phyloP scores from a whole-genome alignment of 2,329 filamentous ascomycete species.

The Samsoniella hepiali region DNA sequence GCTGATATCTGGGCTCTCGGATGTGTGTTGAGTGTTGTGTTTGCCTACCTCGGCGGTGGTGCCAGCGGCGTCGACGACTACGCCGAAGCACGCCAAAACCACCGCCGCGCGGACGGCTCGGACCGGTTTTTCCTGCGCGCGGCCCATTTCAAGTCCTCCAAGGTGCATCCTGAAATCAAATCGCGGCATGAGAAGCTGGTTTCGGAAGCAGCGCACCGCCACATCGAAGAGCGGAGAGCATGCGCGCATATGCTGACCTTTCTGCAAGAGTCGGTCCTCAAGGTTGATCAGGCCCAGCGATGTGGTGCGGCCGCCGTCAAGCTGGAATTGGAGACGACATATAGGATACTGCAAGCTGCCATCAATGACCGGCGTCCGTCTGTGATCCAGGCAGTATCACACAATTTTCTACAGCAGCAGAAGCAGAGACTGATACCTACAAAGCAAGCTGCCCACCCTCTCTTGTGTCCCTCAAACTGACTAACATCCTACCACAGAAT shows the following conservation, averaged over 20 bases:
- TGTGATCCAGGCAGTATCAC: constrained; percentile 7
- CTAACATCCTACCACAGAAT: not conserved
- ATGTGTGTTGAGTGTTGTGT: constrained; percentile 37
- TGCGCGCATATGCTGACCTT: constrained; percentile 27
- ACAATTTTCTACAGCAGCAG: constrained; percentile 9
- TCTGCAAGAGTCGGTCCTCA: constrained; percentile 27
- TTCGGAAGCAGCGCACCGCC: constrained; percentile 21
- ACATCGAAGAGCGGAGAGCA: constrained; percentile 24
- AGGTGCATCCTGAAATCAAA: constrained; percentile 22
- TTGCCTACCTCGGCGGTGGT: constrained; percentile 36
- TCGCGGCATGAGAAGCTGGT: constrained; percentile 23
- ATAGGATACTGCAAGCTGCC: constrained; percentile 3
- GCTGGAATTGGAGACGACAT: constrained; percentile 19
- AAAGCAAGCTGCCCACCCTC: not conserved
- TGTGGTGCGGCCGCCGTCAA: constrained; percentile 24
- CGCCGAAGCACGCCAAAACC: constrained; percentile 23
- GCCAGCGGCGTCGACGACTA: constrained; percentile 26
- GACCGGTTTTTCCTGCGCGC: constrained; percentile 26
- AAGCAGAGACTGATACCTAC: not conserved
- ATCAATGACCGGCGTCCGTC: not conserved
- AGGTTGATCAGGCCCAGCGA: constrained; percentile 24
- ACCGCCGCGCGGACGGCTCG: constrained; percentile 25
- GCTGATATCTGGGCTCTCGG: constrained; percentile 42
- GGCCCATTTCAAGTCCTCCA: constrained; percentile 17
- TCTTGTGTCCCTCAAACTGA: not conserved